phyloP scores from a whole-genome alignment of 2,329 filamentous ascomycete species.

The Penicillium sp. region DNA sequence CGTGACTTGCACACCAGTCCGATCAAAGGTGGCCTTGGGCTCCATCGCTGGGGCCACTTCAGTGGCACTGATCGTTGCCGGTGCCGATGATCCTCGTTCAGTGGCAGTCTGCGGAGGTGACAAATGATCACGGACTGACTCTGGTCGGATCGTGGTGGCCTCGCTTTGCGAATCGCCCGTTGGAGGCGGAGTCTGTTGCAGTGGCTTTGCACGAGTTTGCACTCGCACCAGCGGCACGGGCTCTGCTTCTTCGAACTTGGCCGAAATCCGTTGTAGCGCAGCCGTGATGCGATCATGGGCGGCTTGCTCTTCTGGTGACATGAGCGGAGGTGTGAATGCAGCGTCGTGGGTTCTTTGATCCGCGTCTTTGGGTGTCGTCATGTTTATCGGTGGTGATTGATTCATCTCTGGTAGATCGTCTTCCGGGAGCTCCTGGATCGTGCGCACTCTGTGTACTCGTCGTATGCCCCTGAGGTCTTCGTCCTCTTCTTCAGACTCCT shows the following conservation, averaged over 20 bases:
- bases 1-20: not conserved
- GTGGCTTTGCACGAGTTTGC: slow-evolving; percentile 1
- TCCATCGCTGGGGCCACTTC: too few relatives aligned
- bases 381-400: not conserved
- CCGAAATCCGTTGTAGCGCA: slow-evolving; percentile 7
- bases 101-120: not conserved
- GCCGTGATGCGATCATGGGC: slow-evolving; percentile 17
- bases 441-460: not conserved
- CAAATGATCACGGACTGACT: slow-evolving; percentile 5
- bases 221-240: not conserved
- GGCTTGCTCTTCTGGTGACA: slow-evolving; percentile 14
- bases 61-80: not conserved
- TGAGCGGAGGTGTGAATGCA: not conserved
- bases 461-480: not conserved
- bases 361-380: not conserved
- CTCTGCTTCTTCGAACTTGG: slow-evolving; percentile 4
- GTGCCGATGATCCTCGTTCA: not conserved
- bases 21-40: slow-evolving; percentile 1
- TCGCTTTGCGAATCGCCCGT: slow-evolving; percentile 12
- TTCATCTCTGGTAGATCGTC: not conserved
- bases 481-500: slow-evolving; percentile 11
- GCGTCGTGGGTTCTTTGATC: not conserved
- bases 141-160: slow-evolving; percentile 7
- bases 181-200: not conserved
- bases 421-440: slow-evolving; percentile 1